Conservation (phyloP, 768 basidiomycete genomes). For the Lanmaoa pseudosensibilis region DNA sequence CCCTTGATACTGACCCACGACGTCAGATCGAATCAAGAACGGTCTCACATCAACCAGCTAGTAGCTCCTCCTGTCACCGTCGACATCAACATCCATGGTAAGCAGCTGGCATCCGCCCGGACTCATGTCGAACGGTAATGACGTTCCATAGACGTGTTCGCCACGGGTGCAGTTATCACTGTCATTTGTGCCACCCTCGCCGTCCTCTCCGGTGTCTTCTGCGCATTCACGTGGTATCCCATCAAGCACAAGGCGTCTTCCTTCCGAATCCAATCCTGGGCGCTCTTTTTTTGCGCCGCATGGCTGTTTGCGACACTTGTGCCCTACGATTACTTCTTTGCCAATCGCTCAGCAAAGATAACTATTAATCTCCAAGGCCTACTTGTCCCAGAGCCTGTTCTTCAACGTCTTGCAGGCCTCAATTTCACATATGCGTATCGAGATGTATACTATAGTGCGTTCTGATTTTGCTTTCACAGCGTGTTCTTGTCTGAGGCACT, state of each 20-base stretch:
- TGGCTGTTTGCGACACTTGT: slow-evolving; percentile 53
- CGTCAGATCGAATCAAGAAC: slow-evolving; percentile 15
- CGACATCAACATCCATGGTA: slow-evolving; percentile 15
- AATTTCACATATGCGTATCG: slow-evolving; percentile 46
- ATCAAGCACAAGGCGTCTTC: background rate
- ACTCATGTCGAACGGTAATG: background rate
- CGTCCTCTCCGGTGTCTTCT: slow-evolving; percentile 31
- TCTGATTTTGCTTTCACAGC: background rate
- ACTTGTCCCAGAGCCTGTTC: slow-evolving; percentile 35
- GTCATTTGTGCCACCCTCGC: slow-evolving; percentile 36
- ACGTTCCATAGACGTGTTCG: slow-evolving; percentile 37
- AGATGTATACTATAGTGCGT: slow-evolving; percentile 45
- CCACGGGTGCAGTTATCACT: slow-evolving; percentile 39
- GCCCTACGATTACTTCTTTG: slow-evolving; percentile 47
- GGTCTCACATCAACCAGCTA: slow-evolving; percentile 9
- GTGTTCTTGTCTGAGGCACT: background rate
- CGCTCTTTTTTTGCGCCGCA: slow-evolving; percentile 41
- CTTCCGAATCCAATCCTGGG: slow-evolving; percentile 36
- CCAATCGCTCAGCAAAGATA: slow-evolving; percentile 45
- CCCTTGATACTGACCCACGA: background rate
- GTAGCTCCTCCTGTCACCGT: slow-evolving; percentile 7
- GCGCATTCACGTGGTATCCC: slow-evolving; percentile 22
- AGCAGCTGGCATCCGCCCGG: background rate
- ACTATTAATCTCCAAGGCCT: slow-evolving; percentile 40
- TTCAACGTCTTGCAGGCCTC: slow-evolving; percentile 39